phyloP scores from a whole-genome alignment of 2,329 filamentous ascomycete species.

The Alternaria sp. region DNA sequence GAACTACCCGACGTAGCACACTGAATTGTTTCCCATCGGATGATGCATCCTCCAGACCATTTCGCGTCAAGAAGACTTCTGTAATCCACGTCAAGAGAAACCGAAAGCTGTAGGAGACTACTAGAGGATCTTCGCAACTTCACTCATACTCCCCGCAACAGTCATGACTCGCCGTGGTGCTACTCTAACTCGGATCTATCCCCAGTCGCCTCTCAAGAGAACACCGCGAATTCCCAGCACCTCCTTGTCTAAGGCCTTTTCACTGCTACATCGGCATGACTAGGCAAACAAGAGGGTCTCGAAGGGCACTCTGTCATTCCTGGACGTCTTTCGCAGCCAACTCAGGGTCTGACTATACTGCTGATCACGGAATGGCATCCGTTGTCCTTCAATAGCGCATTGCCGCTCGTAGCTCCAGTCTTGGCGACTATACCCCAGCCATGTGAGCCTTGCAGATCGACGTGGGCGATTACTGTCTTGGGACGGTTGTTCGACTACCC shows the following conservation, averaged over 20 bases:
- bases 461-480: background rate
- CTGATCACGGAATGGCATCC: background rate
- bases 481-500: background rate
- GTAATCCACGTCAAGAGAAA: background rate
- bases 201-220: background rate
- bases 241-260: background rate
- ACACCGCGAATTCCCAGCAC: background rate
- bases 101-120: background rate
- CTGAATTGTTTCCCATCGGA: background rate
- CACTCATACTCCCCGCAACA: background rate
- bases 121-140: background rate
- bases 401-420: background rate
- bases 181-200: background rate
- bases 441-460: background rate
- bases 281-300: background rate
- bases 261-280: background rate
- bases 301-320: background rate
- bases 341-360: background rate
- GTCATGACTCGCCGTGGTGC: background rate
- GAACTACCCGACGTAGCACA: background rate
- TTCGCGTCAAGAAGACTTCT: background rate
- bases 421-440: background rate
- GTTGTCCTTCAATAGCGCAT: background rate
- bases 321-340: background rate
- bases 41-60: background rate